These are phyloP conservation scores for Colletotrichum nymphaeae DNA, from an alignment of 2,329 filamentous ascomycete genomes.

Conservation along the genomic window DNA sequence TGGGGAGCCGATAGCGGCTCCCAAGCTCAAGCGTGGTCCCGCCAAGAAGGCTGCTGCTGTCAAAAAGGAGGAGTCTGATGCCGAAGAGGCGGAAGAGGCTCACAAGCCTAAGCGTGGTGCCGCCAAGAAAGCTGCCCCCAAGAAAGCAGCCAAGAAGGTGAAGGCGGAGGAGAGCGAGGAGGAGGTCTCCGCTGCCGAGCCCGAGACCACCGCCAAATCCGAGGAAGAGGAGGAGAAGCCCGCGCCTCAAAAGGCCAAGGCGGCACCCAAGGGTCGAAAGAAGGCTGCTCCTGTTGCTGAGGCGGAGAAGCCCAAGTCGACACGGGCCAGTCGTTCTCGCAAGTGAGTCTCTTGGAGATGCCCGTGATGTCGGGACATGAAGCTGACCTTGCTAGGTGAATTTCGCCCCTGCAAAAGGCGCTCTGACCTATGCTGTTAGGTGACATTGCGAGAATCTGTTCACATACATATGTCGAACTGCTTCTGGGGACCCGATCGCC, in stretches of 20 bases:
- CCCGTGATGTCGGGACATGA: background rate
- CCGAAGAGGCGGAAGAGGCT: slow-evolving; percentile 38
- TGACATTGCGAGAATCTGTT: background rate
- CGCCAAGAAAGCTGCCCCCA: slow-evolving; percentile 40
- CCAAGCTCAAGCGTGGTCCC: slow-evolving; percentile 35
- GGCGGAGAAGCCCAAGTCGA: slow-evolving; percentile 16
- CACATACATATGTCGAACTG: background rate
- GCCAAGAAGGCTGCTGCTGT: slow-evolving; percentile 17
- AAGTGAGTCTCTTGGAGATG: slow-evolving; percentile 1
- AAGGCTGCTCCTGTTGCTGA: slow-evolving; percentile 29
- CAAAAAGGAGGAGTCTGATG: slow-evolving; percentile 38
- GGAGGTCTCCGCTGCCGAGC: slow-evolving; percentile 14
- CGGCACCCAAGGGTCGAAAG: slow-evolving; percentile 27
- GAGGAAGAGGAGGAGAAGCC: slow-evolving; percentile 17
- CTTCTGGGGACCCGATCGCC: background rate
- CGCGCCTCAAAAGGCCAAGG: slow-evolving; percentile 13
- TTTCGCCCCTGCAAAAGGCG: background rate
- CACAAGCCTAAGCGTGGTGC: slow-evolving; percentile 47
- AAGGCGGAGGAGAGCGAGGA: slow-evolving; percentile 34
- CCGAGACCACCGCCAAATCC: slow-evolving; percentile 28
- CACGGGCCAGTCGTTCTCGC: slow-evolving; percentile 20
- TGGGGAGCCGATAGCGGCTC: slow-evolving; percentile 27
- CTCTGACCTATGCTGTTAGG: background rate
- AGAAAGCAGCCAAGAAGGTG: slow-evolving; percentile 22
- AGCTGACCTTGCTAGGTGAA: background rate